phyloP scores from a whole-genome alignment of 164 flowering plant genomes.

The Tinospora cordifolia region DNA sequence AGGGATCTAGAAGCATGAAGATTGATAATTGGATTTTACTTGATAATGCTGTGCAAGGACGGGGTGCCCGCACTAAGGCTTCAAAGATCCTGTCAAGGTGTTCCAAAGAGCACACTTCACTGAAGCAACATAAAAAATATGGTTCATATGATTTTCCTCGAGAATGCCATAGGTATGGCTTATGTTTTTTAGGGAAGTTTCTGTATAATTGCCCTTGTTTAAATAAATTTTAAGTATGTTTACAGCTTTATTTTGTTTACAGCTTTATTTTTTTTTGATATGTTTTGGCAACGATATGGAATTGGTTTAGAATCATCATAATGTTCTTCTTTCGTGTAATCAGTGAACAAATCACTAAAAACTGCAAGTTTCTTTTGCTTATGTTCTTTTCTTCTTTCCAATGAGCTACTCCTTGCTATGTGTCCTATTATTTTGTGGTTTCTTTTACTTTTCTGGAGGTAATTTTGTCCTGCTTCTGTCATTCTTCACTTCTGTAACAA shows the following conservation, averaged over 20 bases:
- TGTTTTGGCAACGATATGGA: not conserved
- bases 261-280: not conserved
- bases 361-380: not conserved
- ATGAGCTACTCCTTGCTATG: not conserved
- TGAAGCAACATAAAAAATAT: constrained; percentile 49
- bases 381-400: not conserved
- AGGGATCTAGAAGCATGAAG: constrained; percentile 56
- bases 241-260: not conserved
- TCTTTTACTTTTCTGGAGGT: not conserved
- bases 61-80: constrained; percentile 30
- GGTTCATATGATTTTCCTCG: constrained; percentile 54
- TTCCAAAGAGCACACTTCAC: constrained; percentile 64
- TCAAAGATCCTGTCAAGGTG: constrained; percentile 46
- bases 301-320: not conserved
- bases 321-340: not conserved
- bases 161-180: constrained; percentile 50
- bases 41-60: constrained; percentile 51
- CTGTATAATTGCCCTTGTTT: not conserved
- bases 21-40: constrained; percentile 65
- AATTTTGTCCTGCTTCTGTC: not conserved
- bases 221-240: not conserved
- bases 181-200: not conserved
- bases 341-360: too few species aligned
- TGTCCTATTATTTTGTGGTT: too few species aligned
- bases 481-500: not conserved